These are phyloP conservation scores for Hypsizygus ulmarius DNA, from an alignment of 1,284 basidiomycete species.

Conservation along the genomic window DNA sequence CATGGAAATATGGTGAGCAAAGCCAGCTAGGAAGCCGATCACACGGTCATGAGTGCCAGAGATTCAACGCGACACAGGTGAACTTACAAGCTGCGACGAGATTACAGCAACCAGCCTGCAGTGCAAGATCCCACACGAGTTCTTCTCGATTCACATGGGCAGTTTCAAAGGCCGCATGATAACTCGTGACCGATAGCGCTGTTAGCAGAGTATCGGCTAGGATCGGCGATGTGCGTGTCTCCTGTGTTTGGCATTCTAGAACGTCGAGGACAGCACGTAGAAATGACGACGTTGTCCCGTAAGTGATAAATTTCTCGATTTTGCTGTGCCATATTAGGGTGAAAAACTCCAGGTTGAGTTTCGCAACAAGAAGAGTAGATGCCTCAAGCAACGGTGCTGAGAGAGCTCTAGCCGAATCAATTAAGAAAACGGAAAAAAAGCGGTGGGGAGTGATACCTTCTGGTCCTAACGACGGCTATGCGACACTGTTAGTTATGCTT, in stretches of 20 bases:
- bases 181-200: conserved; percentile 26
- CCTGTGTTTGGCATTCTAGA: conserved; percentile 16
- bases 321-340: conserved; percentile 32
- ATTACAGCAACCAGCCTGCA: conserved; percentile 25
- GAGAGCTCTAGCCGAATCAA: neutral
- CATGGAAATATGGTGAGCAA: conserved; percentile 46
- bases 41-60: neutral
- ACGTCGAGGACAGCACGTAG: conserved; percentile 25
- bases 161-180: conserved; percentile 10
- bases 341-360: conserved; percentile 30
- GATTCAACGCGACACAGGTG: neutral
- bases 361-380: conserved; percentile 13
- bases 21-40: conserved; percentile 38
- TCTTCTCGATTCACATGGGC: conserved; percentile 20
- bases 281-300: conserved; percentile 24
- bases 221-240: conserved; percentile 10
- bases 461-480: conserved; percentile 6
- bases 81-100: conserved; percentile 35
- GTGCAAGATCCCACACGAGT: conserved; percentile 29
- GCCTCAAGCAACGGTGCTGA: neutral
- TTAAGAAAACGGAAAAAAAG: neutral
- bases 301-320: conserved; percentile 20
- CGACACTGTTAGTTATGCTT: neutral
- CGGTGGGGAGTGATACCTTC: conserved; percentile 5
- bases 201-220: conserved; percentile 31